Base-by-base conservation (phyloP, 768 basidiomycete genomes). In the Lentinula boryana region DNA sequence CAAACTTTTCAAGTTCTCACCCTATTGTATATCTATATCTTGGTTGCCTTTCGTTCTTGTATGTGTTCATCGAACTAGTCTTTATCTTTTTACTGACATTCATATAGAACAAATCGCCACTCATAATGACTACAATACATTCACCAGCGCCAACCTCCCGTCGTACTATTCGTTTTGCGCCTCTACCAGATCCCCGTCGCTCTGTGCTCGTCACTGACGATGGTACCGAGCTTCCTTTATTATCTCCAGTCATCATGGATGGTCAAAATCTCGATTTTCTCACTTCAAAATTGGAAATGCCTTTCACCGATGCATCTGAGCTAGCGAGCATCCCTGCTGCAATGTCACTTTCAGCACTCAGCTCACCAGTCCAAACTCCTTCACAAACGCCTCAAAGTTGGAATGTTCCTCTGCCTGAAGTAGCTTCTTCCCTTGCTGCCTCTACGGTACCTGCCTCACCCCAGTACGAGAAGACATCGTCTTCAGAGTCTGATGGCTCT, bases 171-270 rank as follows among this genome's bases (percentile, higher is more conserved):
- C 84, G 89, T 62, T 95, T 95, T 63, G 93, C 93, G 0, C 93
- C 93, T 1, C 81, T 95, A 16, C 93, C 93, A 1, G 88, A 90
- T 65, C 89, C 90, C 1, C 78, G 83, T 23, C 78, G 83, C 55
- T 78, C 81, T 55, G 75, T 79, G 62, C 64, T 75, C 64, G 68
- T 76, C 62, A 71, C 69, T 27, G 78, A 78, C 63, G 73, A 78
- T 68, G 78, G 75, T 64, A 72, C 72, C 55, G 77, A 79, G 64
- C 63, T 74, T n/a, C 73, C 74, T 27, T 68, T 44, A 18, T 55
- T 55, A 15, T 78, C 56, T 62, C 69, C 46, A 49, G 5, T 23
- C 23, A 6, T 21, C 46, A 31, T 53, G 3, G 38, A 49, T 0
- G 53, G 38, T n/a, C 4, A 7, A 16, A 55, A 55, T 12, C 5